A percentile compares a stretch with the other conserved stretches of the same genome.
These are phyloP conservation scores for Obelidium mucronatum DNA, from an alignment of 192 early-diverging fungal species.

Conservation along the genomic window DNA sequence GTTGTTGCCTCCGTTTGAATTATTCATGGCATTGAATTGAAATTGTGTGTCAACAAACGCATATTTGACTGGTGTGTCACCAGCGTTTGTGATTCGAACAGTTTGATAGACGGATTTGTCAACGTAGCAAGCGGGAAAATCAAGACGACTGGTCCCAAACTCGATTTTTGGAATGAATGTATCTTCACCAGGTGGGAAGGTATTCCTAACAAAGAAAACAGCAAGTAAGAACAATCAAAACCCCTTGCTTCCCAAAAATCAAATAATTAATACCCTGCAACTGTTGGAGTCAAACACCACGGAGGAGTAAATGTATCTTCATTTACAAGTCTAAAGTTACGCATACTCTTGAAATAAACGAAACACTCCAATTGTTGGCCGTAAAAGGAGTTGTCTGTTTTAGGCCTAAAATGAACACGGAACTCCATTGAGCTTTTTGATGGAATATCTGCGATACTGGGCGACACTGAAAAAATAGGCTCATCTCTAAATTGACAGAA, in stretches of 20 bases:
- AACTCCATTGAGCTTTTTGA: slow-evolving; percentile 56
- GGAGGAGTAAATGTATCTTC: slow-evolving; percentile 67
- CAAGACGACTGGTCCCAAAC: slow-evolving; percentile 50
- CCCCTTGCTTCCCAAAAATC: neutral
- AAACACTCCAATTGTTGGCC: slow-evolving; percentile 64
- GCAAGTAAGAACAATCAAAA: neutral
- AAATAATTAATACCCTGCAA: slow-evolving; percentile 53
- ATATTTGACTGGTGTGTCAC: slow-evolving; percentile 64
- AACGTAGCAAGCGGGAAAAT: slow-evolving; percentile 61
- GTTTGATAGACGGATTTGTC: slow-evolving; percentile 60
- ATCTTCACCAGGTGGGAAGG: slow-evolving; percentile 58
- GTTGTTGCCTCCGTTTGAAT: neutral
- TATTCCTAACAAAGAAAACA: too few relatives aligned
- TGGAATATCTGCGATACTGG: slow-evolving; percentile 49
- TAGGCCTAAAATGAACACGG: slow-evolving; percentile 56
- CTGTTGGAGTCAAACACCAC: slow-evolving; percentile 61
- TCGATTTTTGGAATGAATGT: slow-evolving; percentile 65
- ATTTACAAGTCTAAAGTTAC: slow-evolving; percentile 65
- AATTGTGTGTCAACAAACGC: slow-evolving; percentile 50
- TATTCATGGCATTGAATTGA: neutral
- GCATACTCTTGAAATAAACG: slow-evolving; percentile 66
- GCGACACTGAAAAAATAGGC: slow-evolving; percentile 54
- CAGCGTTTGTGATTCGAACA: slow-evolving; percentile 56
- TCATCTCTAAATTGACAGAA: too few relatives aligned
- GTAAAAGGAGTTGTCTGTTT: slow-evolving; percentile 61